Base-by-base conservation (phyloP, 1,284 basidiomycete species). In the Coniferiporia sulphurascens region DNA sequence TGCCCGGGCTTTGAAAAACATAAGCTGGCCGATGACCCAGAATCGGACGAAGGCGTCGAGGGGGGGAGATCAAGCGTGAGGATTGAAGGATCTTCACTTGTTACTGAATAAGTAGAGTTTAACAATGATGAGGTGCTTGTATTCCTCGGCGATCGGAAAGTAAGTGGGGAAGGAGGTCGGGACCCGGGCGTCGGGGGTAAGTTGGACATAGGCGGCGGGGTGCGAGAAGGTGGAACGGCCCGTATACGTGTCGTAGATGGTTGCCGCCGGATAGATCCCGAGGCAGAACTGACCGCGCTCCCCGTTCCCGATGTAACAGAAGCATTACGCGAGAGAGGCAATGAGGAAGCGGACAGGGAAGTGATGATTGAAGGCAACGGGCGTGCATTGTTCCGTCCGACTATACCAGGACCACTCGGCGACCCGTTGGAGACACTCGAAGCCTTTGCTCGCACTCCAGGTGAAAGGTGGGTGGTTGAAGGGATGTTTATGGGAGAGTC, bases 171-270 rank as follows among this genome's bases (percentile, higher is more conserved):
- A 46, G 53, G 52, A 9, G 57, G 49, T 10, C 44, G 58, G 7
- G 34, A 51, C 35, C 41, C 43, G 8, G 61, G 61, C 9, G 61
- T 62, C 22, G 61, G 61, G 15, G 61, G 61, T 1, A 62, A 49
- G 27, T 49, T 43, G 8, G 48, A 52, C n/a, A 41, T 21, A n/a
- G 61, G 61, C 34, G 61, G 57, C 21, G 61, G 61, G 35, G 53
- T 57, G 22, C 57, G 61, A 5, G 58, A 59, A 48, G 61, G 61
- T 21, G 61, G 61, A 8, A 62, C 52, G 8, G 61, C 27, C 10
- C 61, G 53, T n/a, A 62, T 34, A 9, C 61, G 61, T 10, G 58
- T 46, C 4, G 48, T 50, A n/a, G 61, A 62, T n/a, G 54, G 41
- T 48, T 62, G 55, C 12, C 58, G 57, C 15, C 49, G 52, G 22